A percentile compares a stretch with the other conserved stretches of the same genome.
Conservation (phyloP, 129 eudicot species). For the Rutidosis leptorrhynchoides region DNA sequence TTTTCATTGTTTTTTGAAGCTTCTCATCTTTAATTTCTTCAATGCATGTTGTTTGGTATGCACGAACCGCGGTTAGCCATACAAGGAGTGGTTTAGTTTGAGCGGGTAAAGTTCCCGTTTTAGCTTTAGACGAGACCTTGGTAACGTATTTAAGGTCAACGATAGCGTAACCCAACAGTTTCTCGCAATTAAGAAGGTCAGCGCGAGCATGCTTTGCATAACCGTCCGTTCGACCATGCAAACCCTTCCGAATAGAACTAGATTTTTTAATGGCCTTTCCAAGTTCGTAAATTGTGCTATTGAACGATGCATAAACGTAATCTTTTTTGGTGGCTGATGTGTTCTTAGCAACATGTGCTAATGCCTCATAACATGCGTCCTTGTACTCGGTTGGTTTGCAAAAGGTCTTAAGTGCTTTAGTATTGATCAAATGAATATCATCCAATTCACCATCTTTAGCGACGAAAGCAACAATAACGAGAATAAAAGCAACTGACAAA, state of each 20-base stretch:
- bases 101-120: slow-evolving; percentile 19
- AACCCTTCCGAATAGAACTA: slow-evolving; percentile 1
- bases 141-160: slow-evolving; percentile 34
- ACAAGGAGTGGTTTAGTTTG: slow-evolving; percentile 33
- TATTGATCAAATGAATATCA: slow-evolving; percentile 22
- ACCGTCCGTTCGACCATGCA: slow-evolving; percentile 15
- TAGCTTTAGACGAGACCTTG: slow-evolving; percentile 28
- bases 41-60: slow-evolving; percentile 41
- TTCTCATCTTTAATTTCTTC: slow-evolving; percentile 40
- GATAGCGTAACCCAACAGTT: slow-evolving; percentile 28
- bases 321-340: slow-evolving; percentile 48
- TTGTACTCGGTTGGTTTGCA: slow-evolving; percentile 48
- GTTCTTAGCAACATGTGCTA: slow-evolving; percentile 42
- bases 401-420: slow-evolving; percentile 40
- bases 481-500: slow-evolving; percentile 32
- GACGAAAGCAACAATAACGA: slow-evolving; percentile 32
- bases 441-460: slow-evolving; percentile 29
- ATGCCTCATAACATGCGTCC: slow-evolving; percentile 40
- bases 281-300: slow-evolving; percentile 40
- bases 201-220: slow-evolving; percentile 20
- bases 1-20: slow-evolving; percentile 21
- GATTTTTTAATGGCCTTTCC: slow-evolving; percentile 32
- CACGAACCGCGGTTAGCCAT: slow-evolving; percentile 45
- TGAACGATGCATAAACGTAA: slow-evolving; percentile 38
- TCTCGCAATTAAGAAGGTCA: slow-evolving; percentile 46